Evolutionary conservation across 306 rosid genomes (phyloP), one percentile per base, ranked within the genome.

Genomic region (Cicer bijugum): DNA sequence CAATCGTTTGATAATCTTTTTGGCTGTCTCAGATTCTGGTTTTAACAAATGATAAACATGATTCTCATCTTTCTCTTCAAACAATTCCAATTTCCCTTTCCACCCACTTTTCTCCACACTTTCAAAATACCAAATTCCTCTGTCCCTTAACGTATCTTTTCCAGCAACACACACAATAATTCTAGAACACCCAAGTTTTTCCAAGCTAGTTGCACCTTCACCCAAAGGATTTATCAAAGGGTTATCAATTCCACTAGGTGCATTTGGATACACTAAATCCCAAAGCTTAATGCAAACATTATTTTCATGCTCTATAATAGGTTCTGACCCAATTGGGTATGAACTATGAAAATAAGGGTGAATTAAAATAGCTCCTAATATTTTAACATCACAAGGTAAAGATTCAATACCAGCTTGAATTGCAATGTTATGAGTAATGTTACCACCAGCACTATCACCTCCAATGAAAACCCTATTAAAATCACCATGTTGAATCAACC

Each of bases 401-500:
- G 19, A 7, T 33, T 59, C 66, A 33, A 15, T 2, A 1, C 44
- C 66, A 60, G 17, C 19, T 1, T 14, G 66, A 7, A 60, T 60
- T 2, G 66, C 44, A 12, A 59, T 59, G 66, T 60, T 60, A 8
- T 60, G 67, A 12, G 45, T 9, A 35, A 60, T 60, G 9, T 35
- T 60, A 7, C 6, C 67, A 60, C 67, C 67, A 60, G 45, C 19
- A 60, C 67, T 60, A 7, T 60, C 67, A n/a, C 67, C 67, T 12
- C 67, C 67, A 12, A 60, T 60, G 67, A 35, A 60, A 60, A 60
- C 67, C 8, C 63, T 62, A 45, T 42, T 2, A 0, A 84, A 80
- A 56, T 84, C 84, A 5, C 87, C 87, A 7, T 84, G 84, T 1
- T 77, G 14, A 7, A 45, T 10, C 15, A 84, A 10, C 87, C 85